Conservation (phyloP, 768 basidiomycete genomes). For the Pleurotus citrinopileatus region DNA sequence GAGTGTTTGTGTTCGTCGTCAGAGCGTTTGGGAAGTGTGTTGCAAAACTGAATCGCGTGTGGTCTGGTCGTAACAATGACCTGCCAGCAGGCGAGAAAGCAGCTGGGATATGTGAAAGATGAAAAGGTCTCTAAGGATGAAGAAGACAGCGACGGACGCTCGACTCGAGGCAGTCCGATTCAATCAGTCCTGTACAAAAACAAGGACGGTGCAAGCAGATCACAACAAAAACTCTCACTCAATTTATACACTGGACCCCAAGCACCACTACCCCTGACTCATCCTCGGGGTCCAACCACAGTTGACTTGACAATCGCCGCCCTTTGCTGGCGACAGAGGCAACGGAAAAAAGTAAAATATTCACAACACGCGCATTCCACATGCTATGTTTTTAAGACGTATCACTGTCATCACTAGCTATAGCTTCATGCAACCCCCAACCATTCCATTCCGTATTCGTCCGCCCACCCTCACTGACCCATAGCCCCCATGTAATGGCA, state of each 20-base stretch:
- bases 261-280: neutral
- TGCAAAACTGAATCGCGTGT: slow-evolving; percentile 48
- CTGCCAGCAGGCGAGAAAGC: slow-evolving; percentile 87
- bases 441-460: slow-evolving; percentile 24
- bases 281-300: neutral
- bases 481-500: slow-evolving; percentile 74
- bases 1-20: too few relatives aligned
- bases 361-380: neutral
- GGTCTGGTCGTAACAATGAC: slow-evolving; percentile 84
- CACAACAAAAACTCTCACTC: slow-evolving; percentile 7
- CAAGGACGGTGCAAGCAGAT: slow-evolving; percentile 9
- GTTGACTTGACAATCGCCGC: slow-evolving; percentile 7
- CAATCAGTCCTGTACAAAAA: slow-evolving; percentile 10
- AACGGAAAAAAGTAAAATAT: neutral
- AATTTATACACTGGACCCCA: slow-evolving; percentile 2
- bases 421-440: slow-evolving; percentile 29
- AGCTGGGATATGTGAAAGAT: slow-evolving; percentile 44
- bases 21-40: slow-evolving; percentile 11
- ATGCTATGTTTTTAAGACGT: slow-evolving; percentile 1
- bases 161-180: slow-evolving; percentile 9
- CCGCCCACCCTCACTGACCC: slow-evolving; percentile 16
- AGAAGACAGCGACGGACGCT: slow-evolving; percentile 16
- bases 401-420: neutral
- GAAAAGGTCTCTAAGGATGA: slow-evolving; percentile 39
- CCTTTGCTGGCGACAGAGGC: neutral